Conservation (phyloP, 2,329 filamentous ascomycete species). For the Capronia americana region DNA sequence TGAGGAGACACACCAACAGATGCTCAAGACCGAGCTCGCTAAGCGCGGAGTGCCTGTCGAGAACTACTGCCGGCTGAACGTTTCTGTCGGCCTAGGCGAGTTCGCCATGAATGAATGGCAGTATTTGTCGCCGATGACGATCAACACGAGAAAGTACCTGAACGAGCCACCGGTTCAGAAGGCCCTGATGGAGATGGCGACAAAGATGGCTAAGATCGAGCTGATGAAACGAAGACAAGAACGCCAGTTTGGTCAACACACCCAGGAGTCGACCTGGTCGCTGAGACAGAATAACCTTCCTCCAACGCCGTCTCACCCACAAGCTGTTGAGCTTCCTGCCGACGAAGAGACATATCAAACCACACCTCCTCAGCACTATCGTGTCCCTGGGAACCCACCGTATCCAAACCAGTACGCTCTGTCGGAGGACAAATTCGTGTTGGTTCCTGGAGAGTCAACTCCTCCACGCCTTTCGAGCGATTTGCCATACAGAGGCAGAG, state of each 20-base stretch:
- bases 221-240: slow-evolving; percentile 74
- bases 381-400: slow-evolving; percentile 46
- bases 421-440: slow-evolving; percentile 71
- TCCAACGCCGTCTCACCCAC: slow-evolving; percentile 51
- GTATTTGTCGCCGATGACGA: slow-evolving; percentile 92
- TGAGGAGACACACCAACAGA: slow-evolving; percentile 85
- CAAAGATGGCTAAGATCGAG: slow-evolving; percentile 83
- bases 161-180: slow-evolving; percentile 73
- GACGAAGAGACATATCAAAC: slow-evolving; percentile 53
- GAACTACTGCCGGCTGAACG: slow-evolving; percentile 95
- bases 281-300: slow-evolving; percentile 43
- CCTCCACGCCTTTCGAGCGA: slow-evolving; percentile 37
- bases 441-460: slow-evolving; percentile 65
- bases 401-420: slow-evolving; percentile 51
- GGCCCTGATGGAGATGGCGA: slow-evolving; percentile 77
- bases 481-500: slow-evolving; percentile 47
- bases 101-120: slow-evolving; percentile 99
- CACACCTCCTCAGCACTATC: slow-evolving; percentile 39
- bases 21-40: slow-evolving; percentile 78
- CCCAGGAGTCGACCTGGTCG: slow-evolving; percentile 40
- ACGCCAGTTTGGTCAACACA: slow-evolving; percentile 42
- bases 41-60: slow-evolving; percentile 82
- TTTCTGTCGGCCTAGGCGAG: slow-evolving; percentile 89
- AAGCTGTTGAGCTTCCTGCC: slow-evolving; percentile 66
- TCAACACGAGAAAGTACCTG: slow-evolving; percentile 84